phyloP scores from a whole-genome alignment of 2,329 filamentous ascomycete species.

The Lecanicillium sp. region DNA sequence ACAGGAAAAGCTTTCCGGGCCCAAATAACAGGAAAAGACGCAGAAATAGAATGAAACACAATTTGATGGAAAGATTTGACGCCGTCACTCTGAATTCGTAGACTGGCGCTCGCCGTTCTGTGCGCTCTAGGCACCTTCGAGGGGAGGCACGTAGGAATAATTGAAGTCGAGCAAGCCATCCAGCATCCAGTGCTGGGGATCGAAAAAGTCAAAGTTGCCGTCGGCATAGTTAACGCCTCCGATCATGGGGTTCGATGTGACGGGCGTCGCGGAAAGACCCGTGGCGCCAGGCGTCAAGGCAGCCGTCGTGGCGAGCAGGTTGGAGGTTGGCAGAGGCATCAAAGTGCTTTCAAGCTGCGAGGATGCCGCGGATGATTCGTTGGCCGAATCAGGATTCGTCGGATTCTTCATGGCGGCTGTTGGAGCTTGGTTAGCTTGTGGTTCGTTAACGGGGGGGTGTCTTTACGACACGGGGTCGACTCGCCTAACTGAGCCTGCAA shows the following conservation, averaged over 20 bases:
- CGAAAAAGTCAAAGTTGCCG: constrained; percentile 79
- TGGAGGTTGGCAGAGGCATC: constrained; percentile 40
- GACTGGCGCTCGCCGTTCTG: background rate
- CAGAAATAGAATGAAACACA: background rate
- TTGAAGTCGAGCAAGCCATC: constrained; percentile 80
- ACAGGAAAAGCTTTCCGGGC: background rate
- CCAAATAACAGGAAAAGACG: background rate
- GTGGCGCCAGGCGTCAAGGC: constrained; percentile 46
- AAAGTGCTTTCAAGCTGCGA: constrained; percentile 58
- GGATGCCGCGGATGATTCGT: constrained; percentile 65
- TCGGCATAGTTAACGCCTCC: constrained; percentile 54
- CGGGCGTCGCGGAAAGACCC: constrained; percentile 35
- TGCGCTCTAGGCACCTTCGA: constrained; percentile 44
- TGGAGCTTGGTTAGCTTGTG: constrained; percentile 3
- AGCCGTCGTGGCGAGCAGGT: constrained; percentile 44
- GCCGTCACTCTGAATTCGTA: background rate
- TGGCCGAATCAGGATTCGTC: constrained; percentile 74
- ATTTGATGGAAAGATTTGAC: background rate
- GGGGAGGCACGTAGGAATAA: constrained; percentile 52
- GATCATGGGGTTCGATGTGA: constrained; percentile 41
- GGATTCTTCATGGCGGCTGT: constrained; percentile 68
- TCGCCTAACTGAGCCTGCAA: constrained; percentile 20
- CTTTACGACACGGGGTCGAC: constrained; percentile 18
- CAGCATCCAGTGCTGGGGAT: constrained; percentile 89
- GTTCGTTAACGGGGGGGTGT: constrained; percentile 5